A percentile compares a stretch with the other conserved stretches of the same genome.
phyloP scores from a whole-genome alignment of 1,284 basidiomycete species.

The Cerioporus squamosus region DNA sequence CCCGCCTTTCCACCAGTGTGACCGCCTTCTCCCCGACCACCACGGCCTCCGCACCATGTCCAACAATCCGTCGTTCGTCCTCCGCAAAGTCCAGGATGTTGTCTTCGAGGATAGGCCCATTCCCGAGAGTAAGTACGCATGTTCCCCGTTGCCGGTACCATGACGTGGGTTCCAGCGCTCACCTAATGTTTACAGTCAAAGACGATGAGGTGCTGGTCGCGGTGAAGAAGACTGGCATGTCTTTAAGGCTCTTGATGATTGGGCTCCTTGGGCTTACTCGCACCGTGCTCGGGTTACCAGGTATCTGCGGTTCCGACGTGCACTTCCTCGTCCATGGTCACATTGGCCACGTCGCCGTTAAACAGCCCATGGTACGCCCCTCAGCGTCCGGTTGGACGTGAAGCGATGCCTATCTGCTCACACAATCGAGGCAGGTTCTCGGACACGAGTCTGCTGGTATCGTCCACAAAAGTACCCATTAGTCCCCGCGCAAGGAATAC shows the following conservation, averaged over 20 bases:
- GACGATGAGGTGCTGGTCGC: constrained; percentile 86
- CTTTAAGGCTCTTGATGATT: not conserved
- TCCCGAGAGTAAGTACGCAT: constrained; percentile 71
- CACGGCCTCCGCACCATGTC: constrained; percentile 47
- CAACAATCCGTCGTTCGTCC: constrained; percentile 82
- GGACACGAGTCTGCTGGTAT: constrained; percentile 69
- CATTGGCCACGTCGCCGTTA: constrained; percentile 79
- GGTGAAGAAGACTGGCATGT: constrained; percentile 88
- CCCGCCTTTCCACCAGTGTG: constrained; percentile 9
- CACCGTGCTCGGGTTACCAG: constrained; percentile 39
- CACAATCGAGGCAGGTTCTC: constrained; percentile 47
- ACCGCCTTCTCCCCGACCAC: constrained; percentile 4
- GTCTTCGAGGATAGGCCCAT: constrained; percentile 80
- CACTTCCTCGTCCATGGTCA: constrained; percentile 79
- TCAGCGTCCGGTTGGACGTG: not conserved
- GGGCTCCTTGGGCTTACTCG: no score
- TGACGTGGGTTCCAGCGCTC: constrained; percentile 2
- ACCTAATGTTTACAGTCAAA: constrained; percentile 48
- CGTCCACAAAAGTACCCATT: constrained; percentile 49
- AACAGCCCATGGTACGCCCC: constrained; percentile 70
- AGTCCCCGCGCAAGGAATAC: not conserved
- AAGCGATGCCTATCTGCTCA: not conserved
- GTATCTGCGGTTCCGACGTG: constrained; percentile 91
- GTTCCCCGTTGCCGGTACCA: not conserved
- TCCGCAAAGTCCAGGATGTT: constrained; percentile 74